Conservation (phyloP, 331 rosid genomes). For the Prunus yedoensis region DNA sequence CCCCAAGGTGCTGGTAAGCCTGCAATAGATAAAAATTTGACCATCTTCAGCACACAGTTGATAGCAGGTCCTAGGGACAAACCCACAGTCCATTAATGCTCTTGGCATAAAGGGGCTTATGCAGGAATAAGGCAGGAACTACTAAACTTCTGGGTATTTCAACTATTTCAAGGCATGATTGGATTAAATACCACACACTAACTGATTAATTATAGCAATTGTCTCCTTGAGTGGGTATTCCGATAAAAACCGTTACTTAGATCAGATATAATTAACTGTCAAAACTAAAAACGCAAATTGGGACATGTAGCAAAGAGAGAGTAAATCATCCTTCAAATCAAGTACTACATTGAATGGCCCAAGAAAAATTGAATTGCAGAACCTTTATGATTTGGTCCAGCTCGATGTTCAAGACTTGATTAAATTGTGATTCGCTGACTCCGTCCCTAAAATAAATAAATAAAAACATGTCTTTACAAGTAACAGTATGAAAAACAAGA, state of each 20-base stretch:
- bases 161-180: neutral
- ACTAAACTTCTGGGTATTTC: neutral
- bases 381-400: conserved; percentile 88
- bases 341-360: neutral
- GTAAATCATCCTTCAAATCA: conserved; percentile 6
- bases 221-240: neutral
- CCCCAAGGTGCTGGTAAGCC: conserved; percentile 88
- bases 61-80: too few species aligned
- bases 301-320: neutral
- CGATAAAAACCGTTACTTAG: neutral
- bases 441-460: conserved; percentile 66
- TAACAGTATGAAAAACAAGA: conserved; percentile 10
- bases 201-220: too few species aligned
- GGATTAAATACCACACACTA: neutral
- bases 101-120: neutral
- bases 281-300: neutral
- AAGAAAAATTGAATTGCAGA: conserved; percentile 14
- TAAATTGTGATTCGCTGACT: conserved; percentile 85
- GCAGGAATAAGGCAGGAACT: neutral
- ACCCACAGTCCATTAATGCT: conserved; percentile 1
- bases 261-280: neutral
- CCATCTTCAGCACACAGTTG: neutral
- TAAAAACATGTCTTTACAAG: conserved; percentile 9
- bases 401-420: conserved; percentile 81
- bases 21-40: conserved; percentile 37